Evolutionary conservation across 129 eudicot species (phyloP).

Genomic region (sunflower (Helianthus annuus)): HanXRQr2.0-SUNRISE NC_035442.2:69040181-69040680

Average conservation of each 20-base stretch:
- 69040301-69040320: too few species aligned
- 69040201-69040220: too few species aligned
- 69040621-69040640: neutral
- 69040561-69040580: neutral
- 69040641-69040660: slow-evolving; percentile 3
- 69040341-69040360: too few species aligned
- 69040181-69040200: too few species aligned
- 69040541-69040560: neutral
- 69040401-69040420: neutral
- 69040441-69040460: neutral
- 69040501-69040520: neutral
- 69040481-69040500: neutral
- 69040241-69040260: too few species aligned
- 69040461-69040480: neutral
- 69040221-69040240: too few species aligned
- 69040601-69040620: neutral
- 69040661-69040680: slow-evolving; percentile 7
- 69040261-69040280: too few species aligned
- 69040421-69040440: neutral
- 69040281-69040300: too few species aligned
- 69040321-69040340: too few species aligned
- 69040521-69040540: neutral
- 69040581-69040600: neutral
- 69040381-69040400: neutral
- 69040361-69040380: neutral